Base-by-base conservation (phyloP, 768 basidiomycete species). In the Leucosporidium scottii region DNA sequence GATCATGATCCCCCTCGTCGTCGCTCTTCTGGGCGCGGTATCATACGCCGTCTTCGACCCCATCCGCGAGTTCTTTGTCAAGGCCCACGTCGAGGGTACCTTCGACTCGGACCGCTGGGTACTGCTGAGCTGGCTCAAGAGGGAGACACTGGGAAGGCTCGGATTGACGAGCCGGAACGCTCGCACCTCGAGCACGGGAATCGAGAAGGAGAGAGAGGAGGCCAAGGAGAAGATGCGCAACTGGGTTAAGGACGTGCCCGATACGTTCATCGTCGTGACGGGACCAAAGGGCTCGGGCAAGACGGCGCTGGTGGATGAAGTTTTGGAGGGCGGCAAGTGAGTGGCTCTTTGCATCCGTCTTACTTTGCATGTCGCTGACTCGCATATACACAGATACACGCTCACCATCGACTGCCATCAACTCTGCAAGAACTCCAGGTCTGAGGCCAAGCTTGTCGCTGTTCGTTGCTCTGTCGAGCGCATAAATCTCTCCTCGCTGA, bases 1-100 rank as follows among this genome's bases (percentile, higher is more conserved):
- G 68, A 87, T 96, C 59, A 85, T 87, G 61, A 77, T 93, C 4
- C 91, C 92, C 0, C 77, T 92, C 23, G 67, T 92, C 3, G 84
- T 92, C 53, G 96, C 97, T 77, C 79, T 98, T 3, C 77, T 98
- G n/a, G 94, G 93, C 17, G 87, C 88, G 3, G 73, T 98, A 48
- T 90, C 90, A 27, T 96, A 94, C 76, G 88, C 90, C 89, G 84
- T 97, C 61, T 96, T 97, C 74, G 92, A 97, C 77, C 93, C 93
- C 3, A 84, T 99, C 51, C 87, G 94, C 31, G 84, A 86, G 3
- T 81, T 91, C 66, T 90, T 86, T 81, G 84, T 98, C 0, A 83
- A 91, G 79, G 85, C 85, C 30, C 90, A 91, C 74, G 82, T 96
- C 74, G 80, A 88, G 55, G 83, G 90, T 51, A 90, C 90, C 83